Percentiles rank a stretch among this genome's conserved stretches.
Conservation (phyloP, 2,329 filamentous ascomycete species). For the Penicillium sp. region DNA sequence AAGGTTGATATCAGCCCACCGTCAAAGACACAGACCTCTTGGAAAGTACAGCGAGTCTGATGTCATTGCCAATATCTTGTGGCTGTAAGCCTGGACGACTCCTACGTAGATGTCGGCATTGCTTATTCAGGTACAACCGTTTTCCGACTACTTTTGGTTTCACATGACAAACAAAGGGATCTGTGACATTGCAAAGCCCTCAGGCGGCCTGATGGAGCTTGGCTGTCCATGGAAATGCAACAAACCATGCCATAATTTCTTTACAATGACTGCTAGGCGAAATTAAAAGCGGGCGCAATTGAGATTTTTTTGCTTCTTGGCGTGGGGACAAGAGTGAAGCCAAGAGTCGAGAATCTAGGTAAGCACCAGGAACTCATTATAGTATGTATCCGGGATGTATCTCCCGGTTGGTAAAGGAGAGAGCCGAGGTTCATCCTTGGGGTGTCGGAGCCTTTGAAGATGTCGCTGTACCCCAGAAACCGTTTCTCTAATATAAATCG, state of each 20-base stretch:
- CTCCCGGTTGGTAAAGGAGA: neutral
- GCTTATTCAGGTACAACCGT: neutral
- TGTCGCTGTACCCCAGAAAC: neutral
- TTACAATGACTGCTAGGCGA: neutral
- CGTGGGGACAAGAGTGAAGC: neutral
- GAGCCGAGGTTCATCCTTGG: too few species aligned
- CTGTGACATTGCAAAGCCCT: neutral
- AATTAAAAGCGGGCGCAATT: neutral
- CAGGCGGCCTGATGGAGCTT: neutral
- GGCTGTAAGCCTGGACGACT: neutral
- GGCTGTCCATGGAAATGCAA: neutral
- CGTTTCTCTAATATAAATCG: neutral
- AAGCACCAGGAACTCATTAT: neutral
- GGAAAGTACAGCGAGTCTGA: slow-evolving; percentile 3
- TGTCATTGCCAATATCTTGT: neutral
- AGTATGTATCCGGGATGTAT: neutral
- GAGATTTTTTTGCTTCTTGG: neutral
- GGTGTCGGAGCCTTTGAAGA: neutral
- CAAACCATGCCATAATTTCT: neutral
- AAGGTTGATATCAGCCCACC: neutral
- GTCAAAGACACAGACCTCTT: neutral
- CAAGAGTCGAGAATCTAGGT: neutral
- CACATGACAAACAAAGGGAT: neutral
- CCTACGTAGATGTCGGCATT: neutral
- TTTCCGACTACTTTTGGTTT: neutral